Percentiles rank a stretch among this genome's conserved stretches.
phyloP scores from a whole-genome alignment of 2,329 filamentous ascomycete species.

The Iodosphaeria phyllophila region DNA sequence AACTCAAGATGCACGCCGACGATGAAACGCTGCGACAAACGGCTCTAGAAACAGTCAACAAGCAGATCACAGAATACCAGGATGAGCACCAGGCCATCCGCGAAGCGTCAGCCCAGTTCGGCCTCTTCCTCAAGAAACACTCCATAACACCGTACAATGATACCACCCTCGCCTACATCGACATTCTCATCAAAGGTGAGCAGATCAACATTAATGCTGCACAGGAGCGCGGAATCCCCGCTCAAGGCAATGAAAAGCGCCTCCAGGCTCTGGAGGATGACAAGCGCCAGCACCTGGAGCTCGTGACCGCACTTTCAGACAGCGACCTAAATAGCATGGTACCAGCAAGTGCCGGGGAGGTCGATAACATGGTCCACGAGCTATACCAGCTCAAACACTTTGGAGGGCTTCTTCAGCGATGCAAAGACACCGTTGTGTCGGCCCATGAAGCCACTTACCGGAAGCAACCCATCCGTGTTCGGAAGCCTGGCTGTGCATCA shows the following conservation, averaged over 20 bases:
- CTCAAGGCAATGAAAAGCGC: background rate
- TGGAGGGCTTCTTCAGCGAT: background rate
- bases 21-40: conserved; percentile 9
- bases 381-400: background rate
- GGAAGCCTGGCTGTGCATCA: no score
- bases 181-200: conserved; percentile 18
- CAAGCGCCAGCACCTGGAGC: background rate
- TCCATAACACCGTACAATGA: conserved; percentile 21
- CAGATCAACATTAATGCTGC: background rate
- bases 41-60: conserved; percentile 9
- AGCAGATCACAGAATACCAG: conserved; percentile 11
- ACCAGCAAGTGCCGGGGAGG: background rate
- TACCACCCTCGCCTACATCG: conserved; percentile 18
- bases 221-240: background rate
- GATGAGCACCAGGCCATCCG: conserved; percentile 15
- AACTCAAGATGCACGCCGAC: conserved; percentile 8
- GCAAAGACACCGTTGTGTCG: no score
- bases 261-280: background rate
- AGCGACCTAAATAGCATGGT: background rate
- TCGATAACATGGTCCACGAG: background rate
- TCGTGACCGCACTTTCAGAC: background rate
- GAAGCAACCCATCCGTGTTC: no score
- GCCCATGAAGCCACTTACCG: no score
- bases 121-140: conserved; percentile 18
- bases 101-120: conserved; percentile 16